Conservation (phyloP, 169 alveolate genomes). For the Ichthyophthirius multifiliis region DNA sequence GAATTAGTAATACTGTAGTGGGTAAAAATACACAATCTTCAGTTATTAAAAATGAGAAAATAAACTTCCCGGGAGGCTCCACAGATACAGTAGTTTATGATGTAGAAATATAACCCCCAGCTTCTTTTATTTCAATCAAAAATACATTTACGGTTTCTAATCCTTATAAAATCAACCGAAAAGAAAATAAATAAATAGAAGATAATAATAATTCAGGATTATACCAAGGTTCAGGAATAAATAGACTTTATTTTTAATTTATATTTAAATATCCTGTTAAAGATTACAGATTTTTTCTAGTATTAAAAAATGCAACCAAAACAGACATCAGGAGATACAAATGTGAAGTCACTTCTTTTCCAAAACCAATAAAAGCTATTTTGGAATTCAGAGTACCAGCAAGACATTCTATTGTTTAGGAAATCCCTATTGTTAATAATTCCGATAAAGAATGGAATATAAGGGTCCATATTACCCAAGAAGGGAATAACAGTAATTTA, state of each 20-base stretch:
- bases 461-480: background rate
- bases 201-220: background rate
- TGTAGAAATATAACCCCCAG: slow-evolving; percentile 24
- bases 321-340: slow-evolving; percentile 38
- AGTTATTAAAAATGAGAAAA: background rate
- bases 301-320: slow-evolving; percentile 14
- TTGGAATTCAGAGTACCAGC: slow-evolving; percentile 88
- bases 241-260: slow-evolving; percentile 13
- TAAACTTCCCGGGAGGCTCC: slow-evolving; percentile 33
- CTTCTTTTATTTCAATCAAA: slow-evolving; percentile 4
- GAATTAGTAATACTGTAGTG: background rate
- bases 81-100: slow-evolving; percentile 25
- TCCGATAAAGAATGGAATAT: slow-evolving; percentile 89
- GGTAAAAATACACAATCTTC: too few relatives aligned
- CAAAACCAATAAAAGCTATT: slow-evolving; percentile 57
- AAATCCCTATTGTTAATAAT: slow-evolving; percentile 89
- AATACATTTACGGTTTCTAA: background rate
- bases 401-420: slow-evolving; percentile 75
- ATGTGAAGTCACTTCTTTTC: slow-evolving; percentile 22
- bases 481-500: background rate
- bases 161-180: background rate
- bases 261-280: slow-evolving; percentile 29
- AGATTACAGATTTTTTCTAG: slow-evolving; percentile 21
- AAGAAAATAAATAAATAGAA: background rate
- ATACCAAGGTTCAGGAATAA: background rate